Evolutionary conservation across 352 stramenopile genomes (phyloP).

Genomic region (Phytophthora idaei): DNA sequence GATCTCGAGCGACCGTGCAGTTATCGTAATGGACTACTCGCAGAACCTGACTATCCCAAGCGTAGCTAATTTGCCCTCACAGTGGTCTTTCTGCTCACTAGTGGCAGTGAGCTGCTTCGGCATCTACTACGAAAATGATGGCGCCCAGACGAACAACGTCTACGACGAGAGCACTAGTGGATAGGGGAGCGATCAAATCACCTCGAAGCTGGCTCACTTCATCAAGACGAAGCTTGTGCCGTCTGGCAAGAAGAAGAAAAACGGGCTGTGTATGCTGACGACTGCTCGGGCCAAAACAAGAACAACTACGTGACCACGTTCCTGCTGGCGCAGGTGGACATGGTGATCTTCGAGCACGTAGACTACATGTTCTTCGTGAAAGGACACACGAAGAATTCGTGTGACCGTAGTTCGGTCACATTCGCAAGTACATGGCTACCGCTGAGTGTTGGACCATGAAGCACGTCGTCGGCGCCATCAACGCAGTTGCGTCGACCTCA

Average conservation of each 20-base stretch:
- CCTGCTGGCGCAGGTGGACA: conserved; percentile 12
- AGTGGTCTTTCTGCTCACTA: conserved; percentile 31
- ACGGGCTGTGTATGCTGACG: not conserved
- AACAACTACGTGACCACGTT: conserved; percentile 21
- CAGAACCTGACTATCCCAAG: conserved; percentile 27
- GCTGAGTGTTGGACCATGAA: not conserved
- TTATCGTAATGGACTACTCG: conserved; percentile 1
- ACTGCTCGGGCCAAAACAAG: not conserved
- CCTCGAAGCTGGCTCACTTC: not conserved
- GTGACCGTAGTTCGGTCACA: not conserved
- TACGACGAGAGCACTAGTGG: not conserved
- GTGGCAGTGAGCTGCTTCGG: conserved; percentile 20
- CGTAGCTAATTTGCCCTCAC: conserved; percentile 3
- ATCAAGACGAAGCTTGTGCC: not conserved
- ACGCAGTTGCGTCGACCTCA: not conserved
- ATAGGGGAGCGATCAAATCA: not conserved
- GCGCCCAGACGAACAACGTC: conserved; percentile 12
- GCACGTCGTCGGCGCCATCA: not conserved
- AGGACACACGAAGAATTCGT: not conserved
- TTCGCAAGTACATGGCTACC: not conserved
- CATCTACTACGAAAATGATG: conserved; percentile 14
- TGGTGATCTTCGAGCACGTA: not conserved
- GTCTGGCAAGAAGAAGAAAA: not conserved
- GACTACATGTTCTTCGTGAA: not conserved
- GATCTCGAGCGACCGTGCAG: no score